Evolutionary conservation across 2,329 filamentous ascomycete species (phyloP), one percentile per base, ranked within the genome.

Genomic region (Aspergillus fumigatus): DNA sequence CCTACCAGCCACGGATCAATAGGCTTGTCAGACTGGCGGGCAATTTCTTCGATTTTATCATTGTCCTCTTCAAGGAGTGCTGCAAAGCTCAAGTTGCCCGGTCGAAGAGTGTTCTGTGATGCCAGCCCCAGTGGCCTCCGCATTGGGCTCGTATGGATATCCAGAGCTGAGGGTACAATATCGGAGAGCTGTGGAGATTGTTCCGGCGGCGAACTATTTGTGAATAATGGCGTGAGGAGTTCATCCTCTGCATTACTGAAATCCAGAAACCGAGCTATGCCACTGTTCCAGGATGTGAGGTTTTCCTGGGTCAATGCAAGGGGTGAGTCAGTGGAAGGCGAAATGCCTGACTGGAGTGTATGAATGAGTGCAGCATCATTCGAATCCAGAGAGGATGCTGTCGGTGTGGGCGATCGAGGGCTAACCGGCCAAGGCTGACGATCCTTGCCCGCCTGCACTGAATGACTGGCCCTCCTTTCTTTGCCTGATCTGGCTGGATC

Each of bases 41-140:
- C 72, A 47, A 86, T 78, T 54, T 86, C 82, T 65, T 86, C 83
- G 11, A 84, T 72, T 43, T 81, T 80, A 27, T 82, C 79, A 17
- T 80, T 62, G 7, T 72, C 67, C 8, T 67, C 68, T 50, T 72
- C 69, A n/a, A 73, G 56, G 9, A 73, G 54, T 19, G 67, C 65
- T 29, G 70, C 68, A 54, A 74, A 72, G 32, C 65, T 72, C 21
- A 69, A 62, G 9, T 55, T 61, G 9, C 63, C 63, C 5, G 52
- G 52, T 19, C 53, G 48, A 3, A 52, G 50, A 27, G 52, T 53
- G 25, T 60, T 57, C 3, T 59, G 57, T 11, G 57, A 49, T 2
- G 53, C 23, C 2, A 56, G 26, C 14, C 54, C 55, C 14, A 59
- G 19, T 8, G 55, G 53, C 26, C 26, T 51, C 7, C 60, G 45